Evolutionary conservation across 2,329 filamentous ascomycete genomes (phyloP).

Genomic region (Biscogniauxia sp.): DNA sequence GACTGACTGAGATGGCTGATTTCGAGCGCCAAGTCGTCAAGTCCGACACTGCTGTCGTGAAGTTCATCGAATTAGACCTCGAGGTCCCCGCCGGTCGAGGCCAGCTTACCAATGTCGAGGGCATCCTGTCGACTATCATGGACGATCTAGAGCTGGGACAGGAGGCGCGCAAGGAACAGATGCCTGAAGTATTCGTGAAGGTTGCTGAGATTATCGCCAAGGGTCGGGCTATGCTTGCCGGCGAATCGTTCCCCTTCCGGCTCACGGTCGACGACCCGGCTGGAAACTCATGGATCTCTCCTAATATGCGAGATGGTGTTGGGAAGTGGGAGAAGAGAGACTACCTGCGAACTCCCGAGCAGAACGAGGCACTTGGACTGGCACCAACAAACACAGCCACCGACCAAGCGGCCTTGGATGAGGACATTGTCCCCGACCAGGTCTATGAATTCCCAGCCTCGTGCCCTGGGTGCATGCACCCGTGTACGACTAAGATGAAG

Average conservation of each 20-base stretch:
- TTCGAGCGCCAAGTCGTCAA: conserved; percentile 88
- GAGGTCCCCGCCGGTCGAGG: conserved; percentile 90
- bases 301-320: conserved; percentile 73
- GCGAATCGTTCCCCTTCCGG: conserved; percentile 81
- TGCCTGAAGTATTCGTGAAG: conserved; percentile 76
- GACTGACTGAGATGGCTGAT: conserved; percentile 69
- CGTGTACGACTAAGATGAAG: conserved; percentile 93
- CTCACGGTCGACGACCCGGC: conserved; percentile 85
- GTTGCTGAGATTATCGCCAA: conserved; percentile 73
- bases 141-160: conserved; percentile 82
- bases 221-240: conserved; percentile 73
- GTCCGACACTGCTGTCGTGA: conserved; percentile 80
- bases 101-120: conserved; percentile 91
- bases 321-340: conserved; percentile 88
- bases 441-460: conserved; percentile 90
- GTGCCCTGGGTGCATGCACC: conserved; percentile 85
- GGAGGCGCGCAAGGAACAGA: conserved; percentile 72
- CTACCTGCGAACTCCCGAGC: conserved; percentile 76
- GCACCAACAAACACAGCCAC: conserved; percentile 51
- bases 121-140: conserved; percentile 73
- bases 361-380: conserved; percentile 84
- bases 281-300: conserved; percentile 95
- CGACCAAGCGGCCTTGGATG: conserved; percentile 45
- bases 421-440: conserved; percentile 88
- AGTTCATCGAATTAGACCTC: conserved; percentile 86